These are phyloP conservation scores for Tricholoma saponaceum DNA, from an alignment of 768 basidiomycete species.

Conservation along the genomic window DNA sequence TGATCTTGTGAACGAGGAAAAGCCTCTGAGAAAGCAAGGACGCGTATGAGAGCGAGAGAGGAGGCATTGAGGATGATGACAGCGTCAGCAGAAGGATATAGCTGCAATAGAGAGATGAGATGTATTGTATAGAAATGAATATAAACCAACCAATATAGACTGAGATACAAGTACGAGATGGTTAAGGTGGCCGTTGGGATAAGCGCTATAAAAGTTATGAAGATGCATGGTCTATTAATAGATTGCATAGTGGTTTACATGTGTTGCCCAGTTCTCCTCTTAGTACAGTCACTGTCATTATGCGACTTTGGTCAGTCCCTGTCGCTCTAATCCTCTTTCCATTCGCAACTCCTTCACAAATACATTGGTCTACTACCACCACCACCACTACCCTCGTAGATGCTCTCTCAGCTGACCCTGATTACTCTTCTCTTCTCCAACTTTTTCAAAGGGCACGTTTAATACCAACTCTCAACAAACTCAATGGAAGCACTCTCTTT, in stretches of 20 bases:
- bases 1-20: conserved; percentile 57
- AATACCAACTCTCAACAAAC: conserved; percentile 86
- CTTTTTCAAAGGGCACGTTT: conserved; percentile 84
- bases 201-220: conserved; percentile 36
- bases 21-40: conserved; percentile 77
- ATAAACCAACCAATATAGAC: conserved; percentile 53
- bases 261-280: too few species aligned
- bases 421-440: conserved; percentile 70
- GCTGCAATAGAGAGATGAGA: conserved; percentile 32
- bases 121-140: conserved; percentile 7
- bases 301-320: conserved; percentile 15
- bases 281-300: neutral
- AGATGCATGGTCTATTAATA: conserved; percentile 28
- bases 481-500: conserved; percentile 82
- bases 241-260: too few species aligned
- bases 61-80: conserved; percentile 71
- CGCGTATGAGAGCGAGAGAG: conserved; percentile 57
- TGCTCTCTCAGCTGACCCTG: conserved; percentile 65
- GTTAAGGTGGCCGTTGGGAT: conserved; percentile 51
- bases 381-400: conserved; percentile 67
- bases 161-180: conserved; percentile 53
- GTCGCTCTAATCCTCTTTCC: conserved; percentile 22
- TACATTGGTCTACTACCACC: conserved; percentile 30
- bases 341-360: conserved; percentile 24
- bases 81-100: conserved; percentile 70